Percentiles rank a stretch among this genome's conserved stretches.
phyloP scores from a whole-genome alignment of 2,329 filamentous ascomycete genomes.

The Emydomyces testavorans region DNA sequence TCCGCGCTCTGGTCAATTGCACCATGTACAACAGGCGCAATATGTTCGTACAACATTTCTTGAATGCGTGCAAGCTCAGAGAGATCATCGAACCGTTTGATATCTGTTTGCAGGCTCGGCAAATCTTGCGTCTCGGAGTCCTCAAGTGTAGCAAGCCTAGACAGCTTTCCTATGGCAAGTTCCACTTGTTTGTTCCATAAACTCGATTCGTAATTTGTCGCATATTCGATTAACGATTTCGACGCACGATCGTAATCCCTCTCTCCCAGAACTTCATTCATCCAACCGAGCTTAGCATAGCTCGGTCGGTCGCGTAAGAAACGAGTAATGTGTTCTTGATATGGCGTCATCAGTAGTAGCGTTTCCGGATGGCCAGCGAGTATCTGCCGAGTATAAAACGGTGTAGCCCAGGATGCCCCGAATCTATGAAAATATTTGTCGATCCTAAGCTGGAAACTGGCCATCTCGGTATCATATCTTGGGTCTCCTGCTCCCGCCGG shows the following conservation, averaged over 20 bases:
- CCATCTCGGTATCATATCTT: slow-evolving; percentile 18
- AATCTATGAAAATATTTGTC: slow-evolving; percentile 41
- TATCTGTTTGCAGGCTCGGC: slow-evolving; percentile 34
- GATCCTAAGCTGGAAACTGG: slow-evolving; percentile 30
- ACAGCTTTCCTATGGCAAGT: slow-evolving; percentile 76
- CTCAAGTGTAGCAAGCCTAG: slow-evolving; percentile 53
- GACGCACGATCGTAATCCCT: slow-evolving; percentile 64
- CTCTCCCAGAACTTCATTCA: slow-evolving; percentile 76
- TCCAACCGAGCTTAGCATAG: slow-evolving; percentile 77
- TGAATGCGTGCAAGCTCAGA: slow-evolving; percentile 67
- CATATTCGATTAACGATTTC: slow-evolving; percentile 57
- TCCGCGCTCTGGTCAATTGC: slow-evolving; percentile 74
- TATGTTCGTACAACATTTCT: slow-evolving; percentile 59
- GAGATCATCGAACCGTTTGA: slow-evolving; percentile 49
- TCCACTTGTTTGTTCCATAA: slow-evolving; percentile 92
- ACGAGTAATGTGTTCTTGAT: slow-evolving; percentile 60
- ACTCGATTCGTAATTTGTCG: slow-evolving; percentile 60
- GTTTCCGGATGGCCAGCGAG: slow-evolving; percentile 52
- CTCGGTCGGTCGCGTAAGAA: slow-evolving; percentile 64
- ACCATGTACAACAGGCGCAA: slow-evolving; percentile 54
- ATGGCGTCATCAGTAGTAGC: slow-evolving; percentile 58
- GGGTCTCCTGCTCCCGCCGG: slow-evolving; percentile 12
- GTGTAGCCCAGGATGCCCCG: slow-evolving; percentile 45
- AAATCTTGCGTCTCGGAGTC: slow-evolving; percentile 20
- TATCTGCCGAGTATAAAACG: slow-evolving; percentile 70